Base-by-base conservation (phyloP, 2,329 filamentous ascomycete genomes). In the Diaporthe ilicicola region DNA sequence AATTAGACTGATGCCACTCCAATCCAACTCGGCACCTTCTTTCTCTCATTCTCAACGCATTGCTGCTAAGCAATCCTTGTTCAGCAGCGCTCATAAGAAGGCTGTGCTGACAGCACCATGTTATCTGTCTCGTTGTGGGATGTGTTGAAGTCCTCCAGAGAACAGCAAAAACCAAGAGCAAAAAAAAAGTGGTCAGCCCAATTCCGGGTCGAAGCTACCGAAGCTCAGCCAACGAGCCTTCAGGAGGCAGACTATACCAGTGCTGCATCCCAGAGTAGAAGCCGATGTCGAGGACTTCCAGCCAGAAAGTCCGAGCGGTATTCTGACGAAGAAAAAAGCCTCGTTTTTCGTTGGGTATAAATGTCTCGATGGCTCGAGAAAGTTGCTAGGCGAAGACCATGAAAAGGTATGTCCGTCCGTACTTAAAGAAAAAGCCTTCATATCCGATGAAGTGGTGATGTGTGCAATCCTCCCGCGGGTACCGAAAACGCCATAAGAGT, bases 401-500 rank as follows among this genome's bases (percentile, higher is more conserved):
- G 27, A 68, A 37, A 62, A 56, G 56, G 55, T 53, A 65, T 29
- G 71, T 62, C n/a, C 44, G 48, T 70, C 46, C 46, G 22, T 51
- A 48, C 37, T 19, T 46, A 53, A 50, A 29, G 19, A 46, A 46
- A 65, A 34, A 46, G 32, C n/a, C 19, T 29, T 46, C 55, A 29
- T 39, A 24, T 54, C 42, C 61, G 39, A 54, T 24, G n/a, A 59
- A 59, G 56, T 51, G 56, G 69, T 69, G 69, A 71, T 59, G 59
- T 67, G 71, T 67, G 55, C 44, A 65, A 69, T 17, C 46, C 50
- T 54, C 44, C 48, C 54, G 34, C n/a, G 46, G 29, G 55, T 44
- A 56, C 55, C 55, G 54, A 50, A 37, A 64, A 71, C 71, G 71
- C 71, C 69, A 48, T 56, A 71, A 69, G 67, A 67, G 62, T 69